Evolutionary conservation across 2,329 filamentous ascomycete genomes (phyloP).

Genomic region (Podosphaera xanthii): DNA sequence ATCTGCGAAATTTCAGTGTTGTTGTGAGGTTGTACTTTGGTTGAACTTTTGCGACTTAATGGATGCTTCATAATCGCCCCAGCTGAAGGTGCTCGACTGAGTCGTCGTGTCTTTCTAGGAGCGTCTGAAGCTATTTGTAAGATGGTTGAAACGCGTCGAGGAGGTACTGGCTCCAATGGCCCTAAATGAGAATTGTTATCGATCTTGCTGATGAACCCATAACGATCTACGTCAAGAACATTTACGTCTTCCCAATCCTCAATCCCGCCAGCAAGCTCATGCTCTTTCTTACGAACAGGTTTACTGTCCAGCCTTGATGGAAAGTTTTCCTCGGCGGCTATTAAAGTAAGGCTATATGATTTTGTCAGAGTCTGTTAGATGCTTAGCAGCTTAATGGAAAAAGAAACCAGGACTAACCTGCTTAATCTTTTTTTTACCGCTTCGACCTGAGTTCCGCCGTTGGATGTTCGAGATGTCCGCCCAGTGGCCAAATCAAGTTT

Average conservation of each 20-base stretch:
- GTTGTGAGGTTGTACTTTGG: conserved; percentile 27
- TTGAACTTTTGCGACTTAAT: conserved; percentile 31
- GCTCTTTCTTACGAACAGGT: conserved; percentile 14
- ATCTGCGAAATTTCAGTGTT: conserved; percentile 21
- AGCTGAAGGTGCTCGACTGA: conserved; percentile 12
- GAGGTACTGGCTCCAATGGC: conserved; percentile 12
- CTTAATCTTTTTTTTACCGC: background rate
- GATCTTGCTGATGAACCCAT: conserved; percentile 37
- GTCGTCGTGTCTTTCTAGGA: conserved; percentile 12
- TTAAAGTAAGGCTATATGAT: background rate
- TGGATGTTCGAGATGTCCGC: background rate
- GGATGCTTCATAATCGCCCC: conserved; percentile 15
- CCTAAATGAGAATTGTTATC: conserved; percentile 18
- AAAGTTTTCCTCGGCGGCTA: background rate
- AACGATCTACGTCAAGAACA: conserved; percentile 38
- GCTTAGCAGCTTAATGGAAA: background rate
- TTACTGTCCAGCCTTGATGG: conserved; percentile 9
- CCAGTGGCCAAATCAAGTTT: conserved; percentile 8
- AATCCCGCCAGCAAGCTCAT: conserved; percentile 32
- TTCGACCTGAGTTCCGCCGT: background rate
- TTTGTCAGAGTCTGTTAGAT: background rate
- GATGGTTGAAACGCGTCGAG: conserved; percentile 14
- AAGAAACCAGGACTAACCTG: background rate
- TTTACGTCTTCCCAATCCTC: conserved; percentile 47
- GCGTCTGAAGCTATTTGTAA: conserved; percentile 14